Conservation (phyloP, 2,329 filamentous ascomycete genomes). For the Leptoxyphium fumago region DNA sequence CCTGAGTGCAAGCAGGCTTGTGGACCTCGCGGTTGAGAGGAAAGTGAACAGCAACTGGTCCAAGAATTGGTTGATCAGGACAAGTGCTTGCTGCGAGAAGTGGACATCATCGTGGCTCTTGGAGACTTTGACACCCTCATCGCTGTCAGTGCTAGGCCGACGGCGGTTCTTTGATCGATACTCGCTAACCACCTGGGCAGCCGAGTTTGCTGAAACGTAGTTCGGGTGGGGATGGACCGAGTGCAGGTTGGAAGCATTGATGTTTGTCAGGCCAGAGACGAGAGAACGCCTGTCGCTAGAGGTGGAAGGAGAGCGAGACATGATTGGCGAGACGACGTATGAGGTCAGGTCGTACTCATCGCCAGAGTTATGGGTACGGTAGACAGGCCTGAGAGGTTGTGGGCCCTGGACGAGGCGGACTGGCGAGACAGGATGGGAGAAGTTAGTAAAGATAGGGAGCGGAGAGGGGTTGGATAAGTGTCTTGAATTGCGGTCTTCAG, state of each 20-base stretch:
- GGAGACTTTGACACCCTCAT: slow-evolving; percentile 38
- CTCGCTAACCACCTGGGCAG: slow-evolving; percentile 81
- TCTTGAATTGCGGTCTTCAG: not conserved
- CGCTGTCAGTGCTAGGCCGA: slow-evolving; percentile 40
- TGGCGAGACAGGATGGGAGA: not conserved
- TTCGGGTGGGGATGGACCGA: slow-evolving; percentile 58
- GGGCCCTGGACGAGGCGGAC: not conserved
- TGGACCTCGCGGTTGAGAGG: slow-evolving; percentile 65
- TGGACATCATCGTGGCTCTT: slow-evolving; percentile 49
- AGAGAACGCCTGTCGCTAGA: slow-evolving; percentile 11
- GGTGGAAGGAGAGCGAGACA: slow-evolving; percentile 11
- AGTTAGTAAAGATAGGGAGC: not conserved
- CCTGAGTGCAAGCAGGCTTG: slow-evolving; percentile 57
- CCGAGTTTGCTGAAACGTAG: slow-evolving; percentile 78
- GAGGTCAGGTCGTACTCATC: not conserved
- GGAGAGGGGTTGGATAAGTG: not conserved
- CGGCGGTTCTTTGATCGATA: slow-evolving; percentile 63
- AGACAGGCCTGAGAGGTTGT: not conserved
- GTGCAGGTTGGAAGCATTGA: slow-evolving; percentile 8
- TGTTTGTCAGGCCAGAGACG: slow-evolving; percentile 10
- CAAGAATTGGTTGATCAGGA: slow-evolving; percentile 77
- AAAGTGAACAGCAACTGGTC: slow-evolving; percentile 89
- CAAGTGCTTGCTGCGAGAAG: slow-evolving; percentile 58
- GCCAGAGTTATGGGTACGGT: not conserved
- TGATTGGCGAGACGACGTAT: slow-evolving; percentile 10